Conservation (phyloP, 352 stramenopile species). For the Phytophthora brassicae region DNA sequence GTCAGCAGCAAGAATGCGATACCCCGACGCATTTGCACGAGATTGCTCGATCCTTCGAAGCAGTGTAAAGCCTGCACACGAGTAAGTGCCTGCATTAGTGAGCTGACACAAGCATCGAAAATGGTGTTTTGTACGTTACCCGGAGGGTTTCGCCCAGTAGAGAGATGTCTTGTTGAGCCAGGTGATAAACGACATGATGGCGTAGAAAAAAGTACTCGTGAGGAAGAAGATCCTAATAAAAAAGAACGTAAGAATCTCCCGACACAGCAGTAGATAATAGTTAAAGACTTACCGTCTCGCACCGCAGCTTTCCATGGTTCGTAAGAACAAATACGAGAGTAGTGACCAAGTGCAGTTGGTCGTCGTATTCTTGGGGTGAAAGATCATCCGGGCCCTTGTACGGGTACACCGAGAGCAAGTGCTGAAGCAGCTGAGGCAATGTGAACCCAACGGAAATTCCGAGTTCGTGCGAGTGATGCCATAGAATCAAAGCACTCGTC, state of each 20-base stretch:
- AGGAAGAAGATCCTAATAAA: conserved; percentile 78
- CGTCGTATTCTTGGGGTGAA: conserved; percentile 62
- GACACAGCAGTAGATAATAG: not conserved
- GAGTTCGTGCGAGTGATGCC: conserved; percentile 66
- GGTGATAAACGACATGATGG: conserved; percentile 76
- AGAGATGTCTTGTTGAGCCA: conserved; percentile 76
- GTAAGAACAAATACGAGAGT: conserved; percentile 87
- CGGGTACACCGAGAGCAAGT: conserved; percentile 75
- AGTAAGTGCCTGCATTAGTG: conserved; percentile 1
- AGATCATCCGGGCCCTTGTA: conserved; percentile 79
- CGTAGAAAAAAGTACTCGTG: conserved; percentile 91
- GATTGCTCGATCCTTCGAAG: conserved; percentile 70
- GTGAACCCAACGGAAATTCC: conserved; percentile 65
- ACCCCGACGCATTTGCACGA: conserved; percentile 65
- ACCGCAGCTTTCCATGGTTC: conserved; percentile 75
- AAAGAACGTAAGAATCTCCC: conserved; percentile 4
- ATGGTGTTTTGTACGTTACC: conserved; percentile 30
- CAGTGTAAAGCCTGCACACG: conserved; percentile 62
- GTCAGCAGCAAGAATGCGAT: conserved; percentile 67
- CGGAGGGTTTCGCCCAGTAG: conserved; percentile 70
- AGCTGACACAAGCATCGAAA: no score
- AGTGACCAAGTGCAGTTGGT: conserved; percentile 85
- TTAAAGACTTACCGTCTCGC: conserved; percentile 46
- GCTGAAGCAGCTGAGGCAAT: conserved; percentile 71
- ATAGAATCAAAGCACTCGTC: conserved; percentile 66